Evolutionary conservation across 176 grass and related monocot genomes (phyloP).

Genomic region (Echinochloa phyllopogon): DNA sequence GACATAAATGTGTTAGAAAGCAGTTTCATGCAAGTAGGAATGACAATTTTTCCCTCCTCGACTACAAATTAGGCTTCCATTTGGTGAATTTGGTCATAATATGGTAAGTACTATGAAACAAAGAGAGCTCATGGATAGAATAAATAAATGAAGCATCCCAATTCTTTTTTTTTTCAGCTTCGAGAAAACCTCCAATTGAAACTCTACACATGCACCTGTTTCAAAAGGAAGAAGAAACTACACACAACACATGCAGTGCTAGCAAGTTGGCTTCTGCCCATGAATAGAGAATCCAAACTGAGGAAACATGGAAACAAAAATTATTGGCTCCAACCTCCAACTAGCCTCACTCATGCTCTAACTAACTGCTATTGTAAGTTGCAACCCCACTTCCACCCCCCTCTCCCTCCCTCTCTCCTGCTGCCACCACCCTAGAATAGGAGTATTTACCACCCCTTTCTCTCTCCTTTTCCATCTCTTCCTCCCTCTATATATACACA

Average conservation of each 20-base stretch:
- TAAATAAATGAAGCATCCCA: background rate
- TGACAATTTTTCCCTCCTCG: background rate
- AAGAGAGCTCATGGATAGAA: background rate
- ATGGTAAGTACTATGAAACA: background rate
- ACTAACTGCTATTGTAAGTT: constrained; percentile 45
- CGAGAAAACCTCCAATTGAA: constrained; percentile 8
- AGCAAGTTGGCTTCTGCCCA: constrained; percentile 15
- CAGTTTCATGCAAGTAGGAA: background rate
- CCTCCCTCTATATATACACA: constrained; percentile 43
- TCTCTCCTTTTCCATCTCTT: background rate
- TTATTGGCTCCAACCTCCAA: constrained; percentile 53
- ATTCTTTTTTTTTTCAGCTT: background rate
- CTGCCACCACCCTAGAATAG: constrained; percentile 39
- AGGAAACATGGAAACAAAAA: constrained; percentile 57
- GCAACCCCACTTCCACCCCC: constrained; percentile 30
- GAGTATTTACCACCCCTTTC: constrained; percentile 39
- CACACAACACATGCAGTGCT: constrained; percentile 7
- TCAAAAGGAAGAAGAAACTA: background rate
- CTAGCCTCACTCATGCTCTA: constrained; percentile 52
- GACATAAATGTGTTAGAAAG: background rate
- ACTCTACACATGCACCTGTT: background rate
- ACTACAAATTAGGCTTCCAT: background rate
- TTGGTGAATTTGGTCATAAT: too few species aligned
- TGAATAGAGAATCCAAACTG: constrained; percentile 50
- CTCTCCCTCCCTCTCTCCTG: constrained; percentile 44